phyloP scores from a whole-genome alignment of 208 protist species.

The Endotrypanum monterogeii region DNA sequence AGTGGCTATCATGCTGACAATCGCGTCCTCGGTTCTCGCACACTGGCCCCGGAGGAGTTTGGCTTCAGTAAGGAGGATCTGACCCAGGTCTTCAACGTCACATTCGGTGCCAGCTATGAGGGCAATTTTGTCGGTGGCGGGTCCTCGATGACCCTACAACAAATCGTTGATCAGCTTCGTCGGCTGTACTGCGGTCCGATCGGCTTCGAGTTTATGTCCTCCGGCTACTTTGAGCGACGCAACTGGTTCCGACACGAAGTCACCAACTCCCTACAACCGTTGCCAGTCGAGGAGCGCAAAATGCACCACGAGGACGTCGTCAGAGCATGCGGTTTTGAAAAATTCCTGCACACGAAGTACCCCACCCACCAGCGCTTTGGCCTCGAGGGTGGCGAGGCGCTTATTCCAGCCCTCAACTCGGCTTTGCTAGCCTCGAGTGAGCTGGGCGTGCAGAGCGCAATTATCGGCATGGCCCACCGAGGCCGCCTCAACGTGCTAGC shows the following conservation, averaged over 20 bases:
- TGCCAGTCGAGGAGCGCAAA: constrained; percentile 62
- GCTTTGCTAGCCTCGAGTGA: constrained; percentile 87
- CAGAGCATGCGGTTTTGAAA: constrained; percentile 92
- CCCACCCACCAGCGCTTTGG: constrained; percentile 96
- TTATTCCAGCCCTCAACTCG: constrained; percentile 96
- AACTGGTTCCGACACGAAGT: constrained; percentile 96
- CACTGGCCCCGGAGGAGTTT: constrained; percentile 71
- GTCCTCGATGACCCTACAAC: constrained; percentile 71
- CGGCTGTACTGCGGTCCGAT: constrained; percentile 92
- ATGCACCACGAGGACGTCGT: constrained; percentile 85
- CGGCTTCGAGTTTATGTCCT: constrained; percentile 97
- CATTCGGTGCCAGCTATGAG: constrained; percentile 73
- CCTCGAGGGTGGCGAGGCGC: constrained; percentile 95
- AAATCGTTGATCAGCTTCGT: constrained; percentile 75
- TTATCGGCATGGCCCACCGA: constrained; percentile 98
- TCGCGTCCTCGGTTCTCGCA: constrained; percentile 25
- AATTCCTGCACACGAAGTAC: constrained; percentile 94
- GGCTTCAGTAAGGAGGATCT: constrained; percentile 85
- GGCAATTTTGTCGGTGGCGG: constrained; percentile 72
- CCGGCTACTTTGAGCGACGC: constrained; percentile 91
- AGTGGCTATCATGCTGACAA: constrained; percentile 23
- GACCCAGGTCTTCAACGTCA: constrained; percentile 78
- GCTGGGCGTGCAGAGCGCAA: constrained; percentile 86
- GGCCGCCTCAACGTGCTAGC: constrained; percentile 97
- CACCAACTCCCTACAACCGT: constrained; percentile 63